phyloP scores from a whole-genome alignment of 108 stramenopile species.

The Epithemia pelagica region DNA sequence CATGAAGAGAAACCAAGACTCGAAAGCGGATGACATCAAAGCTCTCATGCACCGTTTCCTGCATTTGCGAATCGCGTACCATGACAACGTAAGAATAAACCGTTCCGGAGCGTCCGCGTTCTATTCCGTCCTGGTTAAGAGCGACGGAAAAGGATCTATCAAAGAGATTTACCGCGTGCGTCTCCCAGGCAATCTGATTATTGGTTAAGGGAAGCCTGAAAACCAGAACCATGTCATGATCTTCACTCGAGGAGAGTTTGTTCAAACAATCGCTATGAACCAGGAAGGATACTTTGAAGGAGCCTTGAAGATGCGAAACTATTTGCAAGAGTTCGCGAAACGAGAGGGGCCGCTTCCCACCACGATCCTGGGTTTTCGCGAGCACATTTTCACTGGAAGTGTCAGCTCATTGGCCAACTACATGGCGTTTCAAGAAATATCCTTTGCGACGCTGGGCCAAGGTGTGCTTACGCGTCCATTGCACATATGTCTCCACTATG shows the following conservation, averaged over 20 bases:
- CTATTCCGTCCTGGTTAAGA: constrained; percentile 93
- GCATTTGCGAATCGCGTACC: constrained; percentile 93
- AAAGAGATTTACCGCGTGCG: constrained; percentile 92
- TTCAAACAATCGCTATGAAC: constrained; percentile 99
- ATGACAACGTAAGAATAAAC: constrained; percentile 86
- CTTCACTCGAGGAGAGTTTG: constrained; percentile 92
- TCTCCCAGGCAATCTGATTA: constrained; percentile 93
- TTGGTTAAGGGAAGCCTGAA: constrained; percentile 99
- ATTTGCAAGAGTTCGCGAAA: constrained; percentile 92
- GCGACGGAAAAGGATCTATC: constrained; percentile 71
- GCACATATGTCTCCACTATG: constrained; percentile 94
- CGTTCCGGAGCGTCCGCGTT: constrained; percentile 68
- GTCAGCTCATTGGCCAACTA: constrained; percentile 97
- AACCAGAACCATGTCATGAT: constrained; percentile 99
- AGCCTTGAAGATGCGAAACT: constrained; percentile 95
- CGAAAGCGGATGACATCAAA: constrained; percentile 97
- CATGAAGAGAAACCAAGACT: constrained; percentile 92
- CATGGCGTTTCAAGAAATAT: constrained; percentile 97
- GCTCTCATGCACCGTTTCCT: constrained; percentile 90
- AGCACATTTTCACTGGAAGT: constrained; percentile 98
- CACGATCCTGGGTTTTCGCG: constrained; percentile 92
- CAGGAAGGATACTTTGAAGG: constrained; percentile 99
- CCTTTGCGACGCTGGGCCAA: constrained; percentile 96
- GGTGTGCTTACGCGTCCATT: constrained; percentile 92
- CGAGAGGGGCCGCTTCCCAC: constrained; percentile 84